phyloP scores from a whole-genome alignment of 1,139 yeast genomes.

The Nakaseomyces kungkrabaensis region DNA sequence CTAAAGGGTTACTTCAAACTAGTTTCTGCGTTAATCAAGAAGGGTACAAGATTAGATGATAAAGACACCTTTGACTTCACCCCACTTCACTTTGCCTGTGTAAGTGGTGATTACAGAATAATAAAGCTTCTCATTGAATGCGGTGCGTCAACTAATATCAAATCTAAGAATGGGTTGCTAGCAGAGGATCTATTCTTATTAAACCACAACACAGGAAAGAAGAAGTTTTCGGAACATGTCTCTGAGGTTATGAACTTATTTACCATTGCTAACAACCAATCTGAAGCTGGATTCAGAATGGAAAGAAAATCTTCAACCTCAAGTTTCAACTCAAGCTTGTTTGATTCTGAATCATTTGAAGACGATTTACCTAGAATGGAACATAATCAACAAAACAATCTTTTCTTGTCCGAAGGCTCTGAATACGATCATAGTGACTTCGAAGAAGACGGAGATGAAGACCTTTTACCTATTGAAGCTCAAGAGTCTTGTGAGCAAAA shows the following conservation, averaged over 20 bases:
- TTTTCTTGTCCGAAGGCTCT: conserved; percentile 16
- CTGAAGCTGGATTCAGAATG: not conserved
- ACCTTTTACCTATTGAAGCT: conserved; percentile 14
- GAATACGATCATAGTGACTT: conserved; percentile 22
- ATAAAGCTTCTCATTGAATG: conserved; percentile 34
- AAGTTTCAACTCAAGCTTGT: conserved; percentile 54
- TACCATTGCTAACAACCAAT: not conserved
- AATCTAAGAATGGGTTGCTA: conserved; percentile 45
- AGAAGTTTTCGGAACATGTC: not conserved
- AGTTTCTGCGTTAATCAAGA: conserved; percentile 51
- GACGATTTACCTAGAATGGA: not conserved
- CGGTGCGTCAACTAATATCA: conserved; percentile 53
- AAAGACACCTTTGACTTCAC: conserved; percentile 72
- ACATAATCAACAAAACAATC: not conserved
- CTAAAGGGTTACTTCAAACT: conserved; percentile 56
- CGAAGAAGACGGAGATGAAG: conserved; percentile 30
- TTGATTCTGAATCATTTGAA: conserved; percentile 33
- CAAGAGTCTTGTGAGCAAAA: conserved; percentile 12
- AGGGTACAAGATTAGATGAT: conserved; percentile 68
- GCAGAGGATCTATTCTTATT: conserved; percentile 37
- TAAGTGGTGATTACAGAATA: conserved; percentile 57
- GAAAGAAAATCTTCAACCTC: conserved; percentile 16
- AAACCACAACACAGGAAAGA: conserved; percentile 28
- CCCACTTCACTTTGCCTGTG: conserved; percentile 72
- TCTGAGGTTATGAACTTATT: not conserved